Evolutionary conservation across 1,139 yeast genomes (phyloP).

Genomic region (Saccharomycopsis hybrid): DNA sequence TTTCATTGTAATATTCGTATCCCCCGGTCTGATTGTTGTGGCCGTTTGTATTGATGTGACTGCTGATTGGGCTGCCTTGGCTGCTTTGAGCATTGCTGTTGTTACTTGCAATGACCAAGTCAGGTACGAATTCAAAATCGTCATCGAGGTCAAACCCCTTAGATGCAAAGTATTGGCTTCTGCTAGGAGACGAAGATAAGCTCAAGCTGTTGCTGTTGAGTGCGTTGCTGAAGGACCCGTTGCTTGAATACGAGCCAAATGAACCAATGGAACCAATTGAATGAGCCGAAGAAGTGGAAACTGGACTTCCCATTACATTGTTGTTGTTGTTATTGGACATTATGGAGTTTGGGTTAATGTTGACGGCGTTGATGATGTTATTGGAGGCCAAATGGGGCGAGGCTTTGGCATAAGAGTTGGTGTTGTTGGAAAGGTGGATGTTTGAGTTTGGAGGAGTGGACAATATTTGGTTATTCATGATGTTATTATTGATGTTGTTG

Average conservation of each 20-base stretch:
- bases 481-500: background rate
- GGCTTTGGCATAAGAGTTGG: background rate
- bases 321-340: background rate
- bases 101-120: conserved; percentile 31
- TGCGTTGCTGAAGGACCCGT: background rate
- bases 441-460: background rate
- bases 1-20: conserved; percentile 6
- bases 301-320: conserved; percentile 1
- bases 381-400: background rate
- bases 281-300: conserved; percentile 2
- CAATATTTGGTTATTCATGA: background rate
- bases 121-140: conserved; percentile 63
- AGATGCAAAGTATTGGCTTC: conserved; percentile 27
- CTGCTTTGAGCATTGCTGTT: conserved; percentile 20
- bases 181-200: background rate
- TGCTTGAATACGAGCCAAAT: background rate
- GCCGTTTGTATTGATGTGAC: conserved; percentile 23
- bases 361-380: background rate
- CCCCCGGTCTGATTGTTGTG: background rate
- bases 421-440: background rate
- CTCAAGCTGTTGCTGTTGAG: conserved; percentile 1
- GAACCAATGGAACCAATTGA: background rate
- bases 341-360: conserved; percentile 1
- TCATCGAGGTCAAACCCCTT: conserved; percentile 62
- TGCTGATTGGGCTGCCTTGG: conserved; percentile 2